These are phyloP conservation scores for Lepidopterella palustris DNA, from an alignment of 495 filamentous ascomycete species.

Conservation along the genomic window DNA sequence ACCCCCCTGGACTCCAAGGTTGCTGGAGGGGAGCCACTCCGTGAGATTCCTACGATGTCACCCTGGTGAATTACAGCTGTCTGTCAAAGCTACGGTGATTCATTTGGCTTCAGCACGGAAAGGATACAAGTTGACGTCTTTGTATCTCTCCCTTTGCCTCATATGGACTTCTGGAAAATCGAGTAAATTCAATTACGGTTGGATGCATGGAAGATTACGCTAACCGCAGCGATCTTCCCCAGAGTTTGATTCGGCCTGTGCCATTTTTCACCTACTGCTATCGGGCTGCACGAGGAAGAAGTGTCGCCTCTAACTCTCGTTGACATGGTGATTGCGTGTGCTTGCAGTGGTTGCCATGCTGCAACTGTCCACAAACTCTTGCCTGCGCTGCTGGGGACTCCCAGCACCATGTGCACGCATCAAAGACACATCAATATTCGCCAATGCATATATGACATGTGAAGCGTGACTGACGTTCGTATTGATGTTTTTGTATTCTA, in stretches of 20 bases:
- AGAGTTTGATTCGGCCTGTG: slow-evolving; percentile 4
- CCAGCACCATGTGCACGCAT: too few species aligned
- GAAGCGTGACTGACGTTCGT: background rate
- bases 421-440: too few species aligned
- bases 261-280: background rate
- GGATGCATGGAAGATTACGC: slow-evolving; percentile 5
- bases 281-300: too few species aligned
- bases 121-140: too few species aligned
- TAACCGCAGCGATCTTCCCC: slow-evolving; percentile 19
- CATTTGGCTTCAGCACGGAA: too few species aligned
- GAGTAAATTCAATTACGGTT: background rate
- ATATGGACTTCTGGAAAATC: background rate
- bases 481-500: background rate
- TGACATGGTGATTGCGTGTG: background rate
- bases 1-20: too few species aligned
- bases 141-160: background rate
- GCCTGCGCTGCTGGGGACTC: too few species aligned
- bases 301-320: too few species aligned
- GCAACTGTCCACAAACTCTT: too few species aligned
- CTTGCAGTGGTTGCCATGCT: background rate
- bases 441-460: too few species aligned
- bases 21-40: too few species aligned
- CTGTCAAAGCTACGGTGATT: too few species aligned
- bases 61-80: background rate
- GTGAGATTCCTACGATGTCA: background rate